Evolutionary conservation across 345 rosid genomes (phyloP).

Genomic region (Lepidium sativum): DNA sequence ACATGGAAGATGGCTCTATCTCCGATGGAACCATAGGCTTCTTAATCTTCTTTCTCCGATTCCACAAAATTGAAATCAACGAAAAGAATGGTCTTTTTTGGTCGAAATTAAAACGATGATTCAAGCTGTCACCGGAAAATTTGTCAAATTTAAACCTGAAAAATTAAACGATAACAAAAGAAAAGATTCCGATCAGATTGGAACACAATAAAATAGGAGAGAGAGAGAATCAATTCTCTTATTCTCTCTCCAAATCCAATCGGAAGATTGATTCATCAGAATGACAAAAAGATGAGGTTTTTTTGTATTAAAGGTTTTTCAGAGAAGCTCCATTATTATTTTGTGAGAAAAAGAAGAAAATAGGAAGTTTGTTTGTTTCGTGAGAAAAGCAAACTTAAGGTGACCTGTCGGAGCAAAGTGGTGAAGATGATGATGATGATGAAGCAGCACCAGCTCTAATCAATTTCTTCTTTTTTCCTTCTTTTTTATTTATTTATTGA

Average conservation of each 20-base stretch:
- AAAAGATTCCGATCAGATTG: slow-evolving; percentile 18
- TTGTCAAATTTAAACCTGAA: neutral
- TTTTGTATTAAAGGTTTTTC: no score
- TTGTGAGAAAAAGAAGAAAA: slow-evolving; percentile 12
- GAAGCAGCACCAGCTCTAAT: slow-evolving; percentile 19
- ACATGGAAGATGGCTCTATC: neutral
- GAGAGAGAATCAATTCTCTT: neutral
- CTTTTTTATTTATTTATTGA: neutral
- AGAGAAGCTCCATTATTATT: neutral
- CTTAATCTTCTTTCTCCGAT: neutral
- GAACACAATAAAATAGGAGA: slow-evolving; percentile 6
- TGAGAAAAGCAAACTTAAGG: slow-evolving; percentile 18
- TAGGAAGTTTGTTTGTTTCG: slow-evolving; percentile 33
- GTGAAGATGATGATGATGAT: slow-evolving; percentile 9
- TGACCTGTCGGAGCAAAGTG: slow-evolving; percentile 25
- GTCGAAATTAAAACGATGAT: neutral
- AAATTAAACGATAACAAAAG: neutral
- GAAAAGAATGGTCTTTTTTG: neutral
- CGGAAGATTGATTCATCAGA: neutral
- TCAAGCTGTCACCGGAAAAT: neutral
- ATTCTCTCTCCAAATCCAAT: slow-evolving; percentile 20
- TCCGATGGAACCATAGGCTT: slow-evolving; percentile 14
- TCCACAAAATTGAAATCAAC: neutral
- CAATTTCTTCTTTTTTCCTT: neutral
- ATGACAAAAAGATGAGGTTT: neutral